Evolutionary conservation across 2,329 filamentous ascomycete genomes (phyloP).

Genomic region (Stachybotrys elegans): DNA sequence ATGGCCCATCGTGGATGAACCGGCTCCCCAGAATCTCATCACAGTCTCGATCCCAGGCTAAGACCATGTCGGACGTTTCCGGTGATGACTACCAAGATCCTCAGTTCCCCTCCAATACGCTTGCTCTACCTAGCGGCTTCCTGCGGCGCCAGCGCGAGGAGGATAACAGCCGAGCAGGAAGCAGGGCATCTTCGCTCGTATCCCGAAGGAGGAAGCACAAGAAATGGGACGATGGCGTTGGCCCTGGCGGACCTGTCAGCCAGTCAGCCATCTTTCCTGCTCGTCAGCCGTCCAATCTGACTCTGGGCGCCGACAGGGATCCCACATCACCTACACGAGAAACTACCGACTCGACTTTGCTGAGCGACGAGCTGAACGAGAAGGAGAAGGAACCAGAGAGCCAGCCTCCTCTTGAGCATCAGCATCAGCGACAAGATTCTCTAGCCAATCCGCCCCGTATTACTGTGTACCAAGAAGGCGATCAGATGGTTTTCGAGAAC

Average conservation of each 20-base stretch:
- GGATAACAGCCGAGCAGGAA: conserved; percentile 47
- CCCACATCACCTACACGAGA: conserved; percentile 21
- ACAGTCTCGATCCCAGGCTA: conserved; percentile 73
- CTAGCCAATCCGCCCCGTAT: conserved; percentile 32
- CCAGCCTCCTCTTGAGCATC: conserved; percentile 9
- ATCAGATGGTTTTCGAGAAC: conserved; percentile 77
- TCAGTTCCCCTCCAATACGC: conserved; percentile 60
- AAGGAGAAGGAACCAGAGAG: conserved; percentile 17
- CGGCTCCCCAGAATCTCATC: conserved; percentile 69
- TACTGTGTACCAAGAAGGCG: conserved; percentile 76
- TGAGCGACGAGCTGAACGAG: conserved; percentile 25
- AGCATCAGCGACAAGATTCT: conserved; percentile 3
- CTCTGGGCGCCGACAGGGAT: conserved; percentile 20
- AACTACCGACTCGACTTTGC: conserved; percentile 26
- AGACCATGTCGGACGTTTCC: conserved; percentile 77
- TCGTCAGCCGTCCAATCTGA: conserved; percentile 24
- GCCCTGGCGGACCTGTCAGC: conserved; percentile 80
- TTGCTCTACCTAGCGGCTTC: conserved; percentile 73
- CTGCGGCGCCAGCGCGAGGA: conserved; percentile 80
- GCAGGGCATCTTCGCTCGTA: conserved; percentile 55
- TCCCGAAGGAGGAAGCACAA: conserved; percentile 60
- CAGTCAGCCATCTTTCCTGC: conserved; percentile 83
- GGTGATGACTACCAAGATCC: conserved; percentile 57
- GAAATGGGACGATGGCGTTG: conserved; percentile 66
- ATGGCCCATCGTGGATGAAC: conserved; percentile 93